phyloP scores from a whole-genome alignment of 495 filamentous ascomycete genomes.

The Annulohypoxylon moriforme region DNA sequence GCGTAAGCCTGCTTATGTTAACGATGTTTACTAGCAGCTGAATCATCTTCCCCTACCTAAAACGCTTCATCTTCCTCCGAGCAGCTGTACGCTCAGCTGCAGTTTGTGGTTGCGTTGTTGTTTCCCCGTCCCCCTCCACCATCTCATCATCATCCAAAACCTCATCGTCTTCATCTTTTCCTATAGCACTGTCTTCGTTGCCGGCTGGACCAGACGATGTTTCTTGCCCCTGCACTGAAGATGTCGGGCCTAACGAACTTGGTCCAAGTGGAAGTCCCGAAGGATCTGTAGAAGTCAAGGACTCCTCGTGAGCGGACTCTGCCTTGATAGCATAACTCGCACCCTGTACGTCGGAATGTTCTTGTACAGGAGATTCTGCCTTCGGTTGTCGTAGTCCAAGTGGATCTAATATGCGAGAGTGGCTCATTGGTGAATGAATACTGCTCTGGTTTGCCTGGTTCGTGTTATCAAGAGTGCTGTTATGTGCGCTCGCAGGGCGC shows the following conservation, averaged over 20 bases:
- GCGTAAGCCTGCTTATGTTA: conserved; percentile 76
- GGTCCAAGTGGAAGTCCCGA: conserved; percentile 55
- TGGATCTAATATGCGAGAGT: conserved; percentile 56
- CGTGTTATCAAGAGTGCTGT: conserved; percentile 49
- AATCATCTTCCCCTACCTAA: conserved; percentile 70
- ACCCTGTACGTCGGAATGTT: conserved; percentile 53
- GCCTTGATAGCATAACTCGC: conserved; percentile 55
- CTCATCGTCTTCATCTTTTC: conserved; percentile 68
- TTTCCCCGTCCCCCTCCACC: conserved; percentile 60
- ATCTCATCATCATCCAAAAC: conserved; percentile 63
- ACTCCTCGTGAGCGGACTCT: conserved; percentile 57
- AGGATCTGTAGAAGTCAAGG: conserved; percentile 55
- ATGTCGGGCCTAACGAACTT: conserved; percentile 55
- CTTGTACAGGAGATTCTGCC: conserved; percentile 46
- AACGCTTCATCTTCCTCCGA: conserved; percentile 95
- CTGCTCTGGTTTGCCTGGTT: conserved; percentile 49
- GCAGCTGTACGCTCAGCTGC: conserved; percentile 79
- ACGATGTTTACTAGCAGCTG: conserved; percentile 14
- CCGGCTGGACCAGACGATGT: conserved; percentile 41
- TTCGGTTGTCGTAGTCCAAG: conserved; percentile 59
- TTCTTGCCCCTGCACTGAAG: conserved; percentile 54
- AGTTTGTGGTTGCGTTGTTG: conserved; percentile 66
- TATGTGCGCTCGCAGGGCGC: conserved; percentile 52
- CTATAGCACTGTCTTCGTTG: conserved; percentile 57
- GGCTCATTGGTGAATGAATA: conserved; percentile 50